These are phyloP conservation scores for Clarireedia monteithiana DNA, from an alignment of 2,329 filamentous ascomycete genomes.

Conservation along the genomic window DNA sequence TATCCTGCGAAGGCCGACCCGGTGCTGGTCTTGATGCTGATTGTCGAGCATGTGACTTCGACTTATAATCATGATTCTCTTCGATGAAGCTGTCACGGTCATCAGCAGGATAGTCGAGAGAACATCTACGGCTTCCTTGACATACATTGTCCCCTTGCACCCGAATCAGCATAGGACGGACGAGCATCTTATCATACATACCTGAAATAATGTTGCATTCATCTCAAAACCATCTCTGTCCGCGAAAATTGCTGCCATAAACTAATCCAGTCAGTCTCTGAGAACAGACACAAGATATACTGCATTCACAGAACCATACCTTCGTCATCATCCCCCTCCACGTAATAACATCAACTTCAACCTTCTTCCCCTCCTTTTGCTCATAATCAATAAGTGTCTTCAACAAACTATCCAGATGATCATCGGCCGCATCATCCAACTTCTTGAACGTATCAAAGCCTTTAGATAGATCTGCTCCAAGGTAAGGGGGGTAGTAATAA, in stretches of 20 bases:
- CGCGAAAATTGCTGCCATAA: constrained; percentile 79
- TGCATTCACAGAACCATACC: constrained; percentile 37
- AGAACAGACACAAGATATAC: too few species aligned
- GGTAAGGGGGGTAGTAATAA: constrained; percentile 75
- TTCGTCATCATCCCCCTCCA: constrained; percentile 99
- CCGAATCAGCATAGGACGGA: constrained; percentile 17
- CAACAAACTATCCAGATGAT: constrained; percentile 80
- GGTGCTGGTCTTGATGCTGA: constrained; percentile 36
- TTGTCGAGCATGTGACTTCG: constrained; percentile 53
- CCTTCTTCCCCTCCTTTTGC: constrained; percentile 54
- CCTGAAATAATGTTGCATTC: constrained; percentile 89
- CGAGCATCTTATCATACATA: constrained; percentile 31
- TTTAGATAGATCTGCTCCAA: constrained; percentile 66
- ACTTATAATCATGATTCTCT: constrained; percentile 73
- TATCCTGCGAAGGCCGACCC: constrained; percentile 56
- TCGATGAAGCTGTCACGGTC: constrained; percentile 68
- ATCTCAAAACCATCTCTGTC: constrained; percentile 86
- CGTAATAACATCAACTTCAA: constrained; percentile 72
- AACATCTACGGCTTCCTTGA: not conserved
- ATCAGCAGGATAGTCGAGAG: constrained; percentile 13
- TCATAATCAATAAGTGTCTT: constrained; percentile 69
- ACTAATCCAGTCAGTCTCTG: constrained; percentile 40
- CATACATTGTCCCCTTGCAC: constrained; percentile 47
- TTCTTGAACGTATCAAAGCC: constrained; percentile 81
- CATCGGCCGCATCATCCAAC: constrained; percentile 73